phyloP scores from a whole-genome alignment of 768 basidiomycete genomes.

The Gautieria morchelliformis region DNA sequence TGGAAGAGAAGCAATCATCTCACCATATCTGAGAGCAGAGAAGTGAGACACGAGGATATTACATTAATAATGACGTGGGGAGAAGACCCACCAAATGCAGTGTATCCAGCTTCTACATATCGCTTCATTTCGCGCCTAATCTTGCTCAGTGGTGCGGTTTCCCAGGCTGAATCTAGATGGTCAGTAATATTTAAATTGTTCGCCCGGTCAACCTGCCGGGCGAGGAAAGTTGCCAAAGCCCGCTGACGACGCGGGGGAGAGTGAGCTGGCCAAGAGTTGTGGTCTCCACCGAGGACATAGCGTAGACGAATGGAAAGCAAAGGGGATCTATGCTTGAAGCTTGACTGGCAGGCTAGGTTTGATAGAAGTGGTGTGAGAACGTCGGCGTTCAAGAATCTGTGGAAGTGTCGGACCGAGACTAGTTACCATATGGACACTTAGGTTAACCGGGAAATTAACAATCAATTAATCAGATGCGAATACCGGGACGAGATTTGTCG shows the following conservation, averaged over 20 bases:
- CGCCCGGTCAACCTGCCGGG: background rate
- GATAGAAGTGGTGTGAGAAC: slow-evolving; percentile 7
- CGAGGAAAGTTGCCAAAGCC: slow-evolving; percentile 73
- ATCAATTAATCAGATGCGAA: background rate
- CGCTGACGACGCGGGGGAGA: slow-evolving; percentile 62
- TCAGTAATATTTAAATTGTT: background rate
- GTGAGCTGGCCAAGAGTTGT: slow-evolving; percentile 47
- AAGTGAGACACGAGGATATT: background rate
- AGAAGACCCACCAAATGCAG: slow-evolving; percentile 34
- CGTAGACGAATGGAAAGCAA: background rate
- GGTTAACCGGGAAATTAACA: background rate
- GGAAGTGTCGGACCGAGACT: slow-evolving; percentile 13
- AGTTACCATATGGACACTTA: slow-evolving; percentile 6
- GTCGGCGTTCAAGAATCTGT: slow-evolving; percentile 11
- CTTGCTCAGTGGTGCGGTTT: slow-evolving; percentile 54
- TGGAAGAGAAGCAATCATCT: slow-evolving; percentile 12
- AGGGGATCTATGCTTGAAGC: background rate
- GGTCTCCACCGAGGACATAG: slow-evolving; percentile 26
- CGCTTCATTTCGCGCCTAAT: slow-evolving; percentile 59
- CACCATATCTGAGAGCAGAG: slow-evolving; percentile 42
- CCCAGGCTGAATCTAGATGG: slow-evolving; percentile 65
- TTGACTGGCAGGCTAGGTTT: slow-evolving; percentile 15
- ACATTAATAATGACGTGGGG: slow-evolving; percentile 30
- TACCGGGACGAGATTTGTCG: background rate
- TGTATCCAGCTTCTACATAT: slow-evolving; percentile 53